phyloP scores from a whole-genome alignment of 2,329 filamentous ascomycete genomes.

The Fusarium guadeloupense region DNA sequence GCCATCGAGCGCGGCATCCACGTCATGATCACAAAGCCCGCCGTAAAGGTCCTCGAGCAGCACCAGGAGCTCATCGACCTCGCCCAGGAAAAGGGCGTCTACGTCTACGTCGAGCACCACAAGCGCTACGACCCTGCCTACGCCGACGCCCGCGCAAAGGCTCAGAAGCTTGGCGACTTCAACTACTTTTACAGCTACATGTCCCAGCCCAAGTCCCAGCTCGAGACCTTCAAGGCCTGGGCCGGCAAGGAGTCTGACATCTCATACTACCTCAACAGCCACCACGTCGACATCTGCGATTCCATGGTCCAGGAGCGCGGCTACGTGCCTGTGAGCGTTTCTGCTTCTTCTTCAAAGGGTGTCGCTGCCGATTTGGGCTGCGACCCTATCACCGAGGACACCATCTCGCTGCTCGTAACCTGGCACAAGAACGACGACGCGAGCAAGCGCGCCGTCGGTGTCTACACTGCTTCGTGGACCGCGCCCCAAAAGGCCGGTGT shows the following conservation, averaged over 20 bases:
- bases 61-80: conserved; percentile 80
- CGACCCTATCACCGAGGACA: conserved; percentile 84
- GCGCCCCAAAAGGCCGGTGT: conserved; percentile 91
- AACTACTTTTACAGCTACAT: conserved; percentile 99
- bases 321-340: conserved; percentile 81
- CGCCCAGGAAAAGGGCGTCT: conserved; percentile 78
- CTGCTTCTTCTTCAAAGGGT: conserved; percentile 79
- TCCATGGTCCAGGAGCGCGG: conserved; percentile 81
- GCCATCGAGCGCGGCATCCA: conserved; percentile 89
- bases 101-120: conserved; percentile 95
- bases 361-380: conserved; percentile 83
- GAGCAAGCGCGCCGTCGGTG: conserved; percentile 79
- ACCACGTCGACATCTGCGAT: conserved; percentile 93
- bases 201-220: conserved; percentile 89
- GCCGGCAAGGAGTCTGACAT: conserved; percentile 93
- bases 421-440: conserved; percentile 80
- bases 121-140: conserved; percentile 96
- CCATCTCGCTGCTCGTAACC: conserved; percentile 88
- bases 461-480: conserved; percentile 95
- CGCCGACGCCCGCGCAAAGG: conserved; percentile 83
- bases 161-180: conserved; percentile 85
- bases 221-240: conserved; percentile 96
- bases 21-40: conserved; percentile 93
- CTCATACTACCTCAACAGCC: conserved; percentile 94
- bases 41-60: conserved; percentile 83